Conservation (phyloP, 345 rosid species). For the Xanthoceras sorbifolium region DNA sequence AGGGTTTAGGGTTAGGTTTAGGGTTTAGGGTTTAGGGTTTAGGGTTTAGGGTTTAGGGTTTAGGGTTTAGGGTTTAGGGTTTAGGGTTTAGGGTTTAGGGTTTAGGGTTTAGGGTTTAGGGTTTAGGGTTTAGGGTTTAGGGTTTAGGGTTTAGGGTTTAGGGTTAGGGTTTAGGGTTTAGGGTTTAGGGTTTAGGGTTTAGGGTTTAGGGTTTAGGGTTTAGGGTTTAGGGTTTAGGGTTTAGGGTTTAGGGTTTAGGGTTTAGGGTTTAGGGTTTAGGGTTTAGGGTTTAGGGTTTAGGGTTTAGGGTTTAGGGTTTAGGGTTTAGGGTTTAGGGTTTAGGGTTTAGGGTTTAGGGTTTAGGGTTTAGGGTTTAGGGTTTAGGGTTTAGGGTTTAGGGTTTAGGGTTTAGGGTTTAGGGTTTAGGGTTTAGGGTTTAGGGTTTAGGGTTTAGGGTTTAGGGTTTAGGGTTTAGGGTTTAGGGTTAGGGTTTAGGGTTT, state of each 20-base stretch:
- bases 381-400: neutral
- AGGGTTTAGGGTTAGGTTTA: slow-evolving; percentile 4
- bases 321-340: neutral
- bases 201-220: slow-evolving; percentile 8
- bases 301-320: neutral
- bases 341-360: neutral
- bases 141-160: slow-evolving; percentile 7
- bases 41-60: neutral
- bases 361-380: neutral
- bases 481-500: neutral
- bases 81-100: neutral
- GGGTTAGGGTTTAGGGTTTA: slow-evolving; percentile 8
- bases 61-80: neutral
- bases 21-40: neutral
- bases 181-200: slow-evolving; percentile 8
- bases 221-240: neutral
- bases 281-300: neutral
- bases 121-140: neutral
- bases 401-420: neutral
- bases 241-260: neutral
- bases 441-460: neutral
- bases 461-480: neutral
- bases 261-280: neutral
- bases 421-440: neutral
- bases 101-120: neutral